phyloP scores from a whole-genome alignment of 164 flowering plant species.

The Stephania japonica region DNA sequence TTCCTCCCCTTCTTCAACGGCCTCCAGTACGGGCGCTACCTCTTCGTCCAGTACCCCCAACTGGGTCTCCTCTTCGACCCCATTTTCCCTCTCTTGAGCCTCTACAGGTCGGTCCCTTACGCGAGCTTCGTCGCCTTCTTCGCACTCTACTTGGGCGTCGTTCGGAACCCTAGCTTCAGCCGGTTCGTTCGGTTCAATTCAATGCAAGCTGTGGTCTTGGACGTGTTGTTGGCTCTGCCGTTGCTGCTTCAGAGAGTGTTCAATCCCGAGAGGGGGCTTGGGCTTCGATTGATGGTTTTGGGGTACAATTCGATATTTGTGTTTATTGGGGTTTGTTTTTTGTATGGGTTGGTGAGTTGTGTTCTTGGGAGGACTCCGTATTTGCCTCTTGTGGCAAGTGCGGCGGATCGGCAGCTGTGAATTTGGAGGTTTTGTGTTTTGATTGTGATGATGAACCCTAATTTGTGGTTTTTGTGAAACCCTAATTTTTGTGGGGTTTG shows the following conservation, averaged over 20 bases:
- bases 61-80: slow-evolving; percentile 53
- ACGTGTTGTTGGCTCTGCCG: slow-evolving; percentile 68
- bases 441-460: background rate
- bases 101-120: slow-evolving; percentile 71
- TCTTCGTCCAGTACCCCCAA: slow-evolving; percentile 46
- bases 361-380: slow-evolving; percentile 70
- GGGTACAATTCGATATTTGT: slow-evolving; percentile 51
- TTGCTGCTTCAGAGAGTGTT: slow-evolving; percentile 55
- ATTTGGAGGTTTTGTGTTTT: background rate
- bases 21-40: slow-evolving; percentile 74
- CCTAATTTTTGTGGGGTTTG: too few relatives aligned
- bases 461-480: too few relatives aligned
- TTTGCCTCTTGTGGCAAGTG: slow-evolving; percentile 78
- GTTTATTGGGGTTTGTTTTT: slow-evolving; percentile 48
- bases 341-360: slow-evolving; percentile 47
- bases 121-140: slow-evolving; percentile 83
- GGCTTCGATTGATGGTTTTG: slow-evolving; percentile 39
- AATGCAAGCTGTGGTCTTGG: slow-evolving; percentile 90
- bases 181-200: slow-evolving; percentile 75
- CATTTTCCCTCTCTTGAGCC: slow-evolving; percentile 49
- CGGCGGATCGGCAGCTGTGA: slow-evolving; percentile 68
- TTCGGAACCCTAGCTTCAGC: slow-evolving; percentile 58
- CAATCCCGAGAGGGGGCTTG: slow-evolving; percentile 59
- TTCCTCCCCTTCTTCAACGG: slow-evolving; percentile 89
- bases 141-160: slow-evolving; percentile 71